These are phyloP conservation scores for Laetiporus sulphureus DNA, from an alignment of 1,284 basidiomycete species.

Conservation along the genomic window DNA sequence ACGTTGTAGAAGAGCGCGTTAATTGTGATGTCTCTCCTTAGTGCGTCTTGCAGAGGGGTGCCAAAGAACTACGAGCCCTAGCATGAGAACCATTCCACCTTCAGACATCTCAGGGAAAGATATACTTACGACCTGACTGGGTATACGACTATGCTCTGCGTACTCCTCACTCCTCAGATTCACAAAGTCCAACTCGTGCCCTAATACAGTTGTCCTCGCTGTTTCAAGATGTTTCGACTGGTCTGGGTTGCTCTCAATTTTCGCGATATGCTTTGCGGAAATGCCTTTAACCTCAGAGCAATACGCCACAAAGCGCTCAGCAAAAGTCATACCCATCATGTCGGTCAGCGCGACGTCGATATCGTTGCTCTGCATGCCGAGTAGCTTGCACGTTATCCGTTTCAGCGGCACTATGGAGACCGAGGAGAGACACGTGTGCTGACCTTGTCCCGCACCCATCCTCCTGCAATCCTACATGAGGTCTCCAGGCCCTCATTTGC, in stretches of 20 bases:
- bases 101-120: background rate
- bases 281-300: conserved; percentile 51
- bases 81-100: background rate
- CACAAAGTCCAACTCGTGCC: conserved; percentile 89
- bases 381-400: no score
- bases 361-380: conserved; percentile 82
- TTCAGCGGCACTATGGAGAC: background rate
- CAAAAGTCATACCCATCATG: conserved; percentile 91
- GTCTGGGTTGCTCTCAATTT: conserved; percentile 92
- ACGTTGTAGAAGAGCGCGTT: conserved; percentile 98
- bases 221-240: conserved; percentile 99
- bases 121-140: conserved; percentile 69
- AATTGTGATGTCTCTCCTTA: conserved; percentile 91
- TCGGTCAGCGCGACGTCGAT: conserved; percentile 90
- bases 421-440: conserved; percentile 13
- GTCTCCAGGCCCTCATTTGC: conserved; percentile 47
- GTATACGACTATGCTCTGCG: conserved; percentile 82
- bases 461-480: conserved; percentile 85
- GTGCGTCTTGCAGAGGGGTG: conserved; percentile 88
- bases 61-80: conserved; percentile 67
- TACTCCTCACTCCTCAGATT: conserved; percentile 94
- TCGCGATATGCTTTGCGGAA: conserved; percentile 58
- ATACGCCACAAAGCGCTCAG: conserved; percentile 71
- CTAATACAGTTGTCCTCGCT: conserved; percentile 82
- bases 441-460: conserved; percentile 98